Base-by-base conservation (phyloP, 1,139 yeast genomes). In the Kurtzmaniella quercitrusa region DNA sequence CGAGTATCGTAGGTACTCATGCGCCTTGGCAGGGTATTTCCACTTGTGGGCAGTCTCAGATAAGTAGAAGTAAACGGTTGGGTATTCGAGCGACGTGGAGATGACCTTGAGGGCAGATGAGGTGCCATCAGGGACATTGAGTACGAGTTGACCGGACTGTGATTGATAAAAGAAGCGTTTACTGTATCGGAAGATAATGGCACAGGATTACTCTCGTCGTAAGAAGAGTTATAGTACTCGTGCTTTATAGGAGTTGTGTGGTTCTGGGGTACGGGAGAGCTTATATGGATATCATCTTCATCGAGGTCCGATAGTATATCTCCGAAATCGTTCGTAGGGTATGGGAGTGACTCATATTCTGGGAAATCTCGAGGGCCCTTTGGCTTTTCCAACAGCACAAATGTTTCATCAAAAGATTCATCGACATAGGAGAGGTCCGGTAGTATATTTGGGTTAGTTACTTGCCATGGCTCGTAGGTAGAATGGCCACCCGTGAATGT, bases 361-460 rank as follows among this genome's bases (percentile, higher is more conserved):
- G 72, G 70, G 16, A 72, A 54, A 43, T 63, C 67, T 48, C 62
- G 65, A 1, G 77, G 77, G 0, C 77, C 77, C 63, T 60, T 70
- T 2, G 73, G 77, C 42, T 60, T 62, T 5, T 59, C 66, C 21
- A 52, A 44, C 3, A 57, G 54, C 6, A 45, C 37, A 38, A 51
- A 51, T 37, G 41, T 14, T 3, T 41, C 44, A 31, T 44, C 34
- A 14, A 39, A 40, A 16, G 41, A 15, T 47, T 43, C 45, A 15
- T 43, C 42, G 12, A 42, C 41, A 24, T 38, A 40, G 3, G 46
- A 43, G 12, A 43, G 39, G 17, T 41, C 47, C 7, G 33, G 23
- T 6, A 41, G 34, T 6, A 42, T 40, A 11, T 34, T 38, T 3
- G 41, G 38, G 18, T 27, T 18, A n/a, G 34, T 2, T 12, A 5